A percentile compares a stretch with the other conserved stretches of the same genome.
Conservation (phyloP, 257 asterid species). For the Solanum neorickii region DNA sequence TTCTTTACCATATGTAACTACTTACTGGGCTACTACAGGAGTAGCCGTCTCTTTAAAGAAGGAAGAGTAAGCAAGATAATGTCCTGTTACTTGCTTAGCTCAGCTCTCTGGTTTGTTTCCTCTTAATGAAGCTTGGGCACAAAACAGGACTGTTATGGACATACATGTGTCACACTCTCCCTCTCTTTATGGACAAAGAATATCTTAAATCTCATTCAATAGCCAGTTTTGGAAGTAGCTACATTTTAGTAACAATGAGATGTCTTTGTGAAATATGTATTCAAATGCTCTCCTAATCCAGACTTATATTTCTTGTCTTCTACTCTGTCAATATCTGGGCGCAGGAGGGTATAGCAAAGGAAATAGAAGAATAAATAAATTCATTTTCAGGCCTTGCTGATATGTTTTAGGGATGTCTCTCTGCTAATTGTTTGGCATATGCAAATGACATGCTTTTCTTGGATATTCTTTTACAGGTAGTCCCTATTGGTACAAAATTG, state of each 20-base stretch:
- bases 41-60: not conserved
- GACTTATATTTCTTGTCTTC: not conserved
- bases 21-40: not conserved
- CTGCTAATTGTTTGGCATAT: not conserved
- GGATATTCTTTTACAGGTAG: conserved; percentile 43
- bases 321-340: not conserved
- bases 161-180: not conserved
- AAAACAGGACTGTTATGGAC: not conserved
- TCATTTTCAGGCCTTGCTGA: not conserved
- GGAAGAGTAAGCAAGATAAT: not conserved
- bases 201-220: not conserved
- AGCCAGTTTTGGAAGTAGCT: not conserved
- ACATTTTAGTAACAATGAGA: not conserved
- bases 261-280: not conserved
- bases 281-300: not conserved
- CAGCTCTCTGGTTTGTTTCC: not conserved
- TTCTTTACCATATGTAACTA: not conserved
- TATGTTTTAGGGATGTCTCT: not conserved
- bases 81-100: not conserved
- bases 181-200: not conserved
- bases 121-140: not conserved
- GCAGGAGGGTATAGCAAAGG: not conserved
- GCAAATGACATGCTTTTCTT: conserved; percentile 11
- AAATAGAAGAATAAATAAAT: not conserved
- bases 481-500: conserved; percentile 67